phyloP scores from a whole-genome alignment of 345 rosid genomes.

The Noccaea caerulescens region DNA sequence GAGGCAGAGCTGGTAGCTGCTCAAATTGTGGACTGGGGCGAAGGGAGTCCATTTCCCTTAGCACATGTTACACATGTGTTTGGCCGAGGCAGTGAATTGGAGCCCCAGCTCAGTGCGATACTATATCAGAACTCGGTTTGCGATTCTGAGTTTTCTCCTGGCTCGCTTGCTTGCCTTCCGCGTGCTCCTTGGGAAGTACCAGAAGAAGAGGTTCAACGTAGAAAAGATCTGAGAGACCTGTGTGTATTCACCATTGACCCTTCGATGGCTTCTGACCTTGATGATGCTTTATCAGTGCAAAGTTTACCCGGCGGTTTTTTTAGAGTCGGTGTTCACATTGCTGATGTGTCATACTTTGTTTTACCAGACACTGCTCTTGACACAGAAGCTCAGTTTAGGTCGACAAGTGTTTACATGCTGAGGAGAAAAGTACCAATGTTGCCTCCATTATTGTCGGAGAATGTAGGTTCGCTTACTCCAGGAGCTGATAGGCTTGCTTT shows the following conservation, averaged over 20 bases:
- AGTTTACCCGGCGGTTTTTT: slow-evolving; percentile 54
- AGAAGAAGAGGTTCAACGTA: slow-evolving; percentile 53
- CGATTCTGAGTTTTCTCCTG: slow-evolving; percentile 66
- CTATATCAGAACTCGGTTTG: slow-evolving; percentile 66
- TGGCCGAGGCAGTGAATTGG: slow-evolving; percentile 75
- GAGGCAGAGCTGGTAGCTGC: slow-evolving; percentile 82
- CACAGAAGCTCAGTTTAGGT: slow-evolving; percentile 74
- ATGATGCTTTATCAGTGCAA: slow-evolving; percentile 90
- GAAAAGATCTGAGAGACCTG: slow-evolving; percentile 72
- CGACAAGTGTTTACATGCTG: slow-evolving; percentile 78
- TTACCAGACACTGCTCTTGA: slow-evolving; percentile 79
- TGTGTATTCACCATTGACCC: slow-evolving; percentile 85
- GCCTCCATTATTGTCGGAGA: slow-evolving; percentile 76
- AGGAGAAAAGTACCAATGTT: slow-evolving; percentile 74
- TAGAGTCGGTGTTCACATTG: slow-evolving; percentile 91
- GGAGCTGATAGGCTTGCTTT: slow-evolving; percentile 86
- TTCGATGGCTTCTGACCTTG: slow-evolving; percentile 76
- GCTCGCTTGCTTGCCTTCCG: slow-evolving; percentile 70
- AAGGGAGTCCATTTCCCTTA: slow-evolving; percentile 64
- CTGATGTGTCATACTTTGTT: slow-evolving; percentile 87
- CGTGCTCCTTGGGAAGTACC: slow-evolving; percentile 76
- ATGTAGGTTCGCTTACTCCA: slow-evolving; percentile 75
- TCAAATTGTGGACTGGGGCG: slow-evolving; percentile 65
- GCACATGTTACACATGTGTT: slow-evolving; percentile 60
- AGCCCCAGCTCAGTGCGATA: slow-evolving; percentile 70